These are phyloP conservation scores for Penicillium psychrofluorescens DNA, from an alignment of 495 filamentous ascomycete species.

Conservation along the genomic window DNA sequence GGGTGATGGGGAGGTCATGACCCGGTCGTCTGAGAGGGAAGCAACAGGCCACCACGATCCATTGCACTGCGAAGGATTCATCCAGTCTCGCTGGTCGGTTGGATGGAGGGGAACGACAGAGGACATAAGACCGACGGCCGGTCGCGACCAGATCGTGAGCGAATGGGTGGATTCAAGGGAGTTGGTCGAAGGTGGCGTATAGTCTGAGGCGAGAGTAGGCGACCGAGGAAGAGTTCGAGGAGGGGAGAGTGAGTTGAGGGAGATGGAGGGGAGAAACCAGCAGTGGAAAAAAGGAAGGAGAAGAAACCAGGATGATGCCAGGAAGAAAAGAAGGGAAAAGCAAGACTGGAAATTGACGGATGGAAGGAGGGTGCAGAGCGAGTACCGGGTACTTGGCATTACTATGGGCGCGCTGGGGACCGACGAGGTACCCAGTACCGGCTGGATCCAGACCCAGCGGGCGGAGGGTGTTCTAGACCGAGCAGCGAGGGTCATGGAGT, in stretches of 20 bases:
- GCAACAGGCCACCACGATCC: constrained; percentile 25
- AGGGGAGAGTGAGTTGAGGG: constrained; percentile 2
- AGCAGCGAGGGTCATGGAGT: constrained; percentile 14
- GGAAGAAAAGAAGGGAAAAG: neutral
- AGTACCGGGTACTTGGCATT: constrained; percentile 12
- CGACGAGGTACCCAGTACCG: constrained; percentile 10
- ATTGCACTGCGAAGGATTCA: constrained; percentile 32
- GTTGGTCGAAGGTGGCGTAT: no score
- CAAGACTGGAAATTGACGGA: constrained; percentile 11
- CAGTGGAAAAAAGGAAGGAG: constrained; percentile 5
- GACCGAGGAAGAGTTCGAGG: constrained; percentile 1
- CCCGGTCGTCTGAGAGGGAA: constrained; percentile 18
- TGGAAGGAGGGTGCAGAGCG: neutral
- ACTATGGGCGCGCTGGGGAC: constrained; percentile 1
- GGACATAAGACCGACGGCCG: constrained; percentile 1
- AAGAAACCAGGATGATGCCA: neutral
- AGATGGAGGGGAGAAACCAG: constrained; percentile 5
- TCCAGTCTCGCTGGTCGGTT: constrained; percentile 19
- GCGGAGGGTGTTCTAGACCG: constrained; percentile 16
- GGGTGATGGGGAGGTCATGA: constrained; percentile 21
- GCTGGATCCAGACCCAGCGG: constrained; percentile 9
- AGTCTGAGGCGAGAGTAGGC: neutral
- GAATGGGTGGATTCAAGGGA: neutral
- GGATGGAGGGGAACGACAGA: constrained; percentile 6
- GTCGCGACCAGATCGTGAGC: constrained; percentile 5